Percentiles rank a stretch among this genome's conserved stretches.
Conservation (phyloP, 768 basidiomycete genomes). For the Roridomyces roridus region DNA sequence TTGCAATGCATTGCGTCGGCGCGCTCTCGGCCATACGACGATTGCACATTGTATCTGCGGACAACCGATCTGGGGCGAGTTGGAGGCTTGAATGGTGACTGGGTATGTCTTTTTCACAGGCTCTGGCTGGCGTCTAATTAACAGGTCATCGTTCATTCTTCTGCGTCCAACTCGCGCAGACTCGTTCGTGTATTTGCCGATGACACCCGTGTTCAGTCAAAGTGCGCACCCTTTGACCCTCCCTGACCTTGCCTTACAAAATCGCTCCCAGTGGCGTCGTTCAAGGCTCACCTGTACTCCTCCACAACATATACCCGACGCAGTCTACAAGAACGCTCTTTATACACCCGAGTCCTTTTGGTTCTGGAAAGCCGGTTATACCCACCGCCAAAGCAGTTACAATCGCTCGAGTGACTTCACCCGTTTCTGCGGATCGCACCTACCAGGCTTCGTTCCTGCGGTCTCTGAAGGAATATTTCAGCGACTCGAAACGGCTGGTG, state of each 20-base stretch:
- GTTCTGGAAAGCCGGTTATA: slow-evolving; percentile 59
- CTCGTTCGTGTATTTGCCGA: slow-evolving; percentile 64
- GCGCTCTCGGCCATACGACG: slow-evolving; percentile 44
- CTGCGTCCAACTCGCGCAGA: slow-evolving; percentile 44
- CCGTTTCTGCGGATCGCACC: slow-evolving; percentile 65
- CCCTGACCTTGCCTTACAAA: slow-evolving; percentile 2
- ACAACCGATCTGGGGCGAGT: slow-evolving; percentile 68
- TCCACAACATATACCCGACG: slow-evolving; percentile 55
- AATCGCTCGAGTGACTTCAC: slow-evolving; percentile 82
- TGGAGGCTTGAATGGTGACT: slow-evolving; percentile 77
- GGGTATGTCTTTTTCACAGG: slow-evolving; percentile 54
- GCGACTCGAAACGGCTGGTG: slow-evolving; percentile 56
- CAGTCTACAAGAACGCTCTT: slow-evolving; percentile 32
- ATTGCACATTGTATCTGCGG: slow-evolving; percentile 64
- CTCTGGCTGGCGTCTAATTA: background rate
- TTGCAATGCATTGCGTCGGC: slow-evolving; percentile 36
- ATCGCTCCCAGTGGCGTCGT: slow-evolving; percentile 42
- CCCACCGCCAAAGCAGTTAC: slow-evolving; percentile 75
- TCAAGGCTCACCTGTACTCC: slow-evolving; percentile 54
- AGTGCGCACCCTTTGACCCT: slow-evolving; percentile 36
- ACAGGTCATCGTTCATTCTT: slow-evolving; percentile 59
- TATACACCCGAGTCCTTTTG: slow-evolving; percentile 65
- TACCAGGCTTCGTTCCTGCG: slow-evolving; percentile 69
- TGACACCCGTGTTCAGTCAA: slow-evolving; percentile 45
- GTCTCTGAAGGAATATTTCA: slow-evolving; percentile 70